Conservation (phyloP, 345 rosid species). For the Melaleuca quinquenervia region DNA sequence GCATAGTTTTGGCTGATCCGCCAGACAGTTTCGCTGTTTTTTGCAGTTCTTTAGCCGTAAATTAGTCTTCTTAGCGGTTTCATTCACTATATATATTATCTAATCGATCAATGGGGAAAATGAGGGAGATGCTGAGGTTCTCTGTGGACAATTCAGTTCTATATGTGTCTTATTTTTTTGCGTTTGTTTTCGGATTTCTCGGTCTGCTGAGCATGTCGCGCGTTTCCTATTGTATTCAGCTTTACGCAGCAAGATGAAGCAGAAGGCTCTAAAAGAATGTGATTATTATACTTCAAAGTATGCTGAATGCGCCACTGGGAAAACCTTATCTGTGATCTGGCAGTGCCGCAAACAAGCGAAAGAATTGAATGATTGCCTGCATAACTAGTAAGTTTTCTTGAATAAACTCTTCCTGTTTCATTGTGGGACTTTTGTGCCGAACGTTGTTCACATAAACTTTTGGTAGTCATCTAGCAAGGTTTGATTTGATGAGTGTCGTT, state of each 20-base stretch:
- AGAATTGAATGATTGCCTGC: slow-evolving; percentile 80
- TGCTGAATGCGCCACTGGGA: slow-evolving; percentile 77
- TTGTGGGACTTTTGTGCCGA: not conserved
- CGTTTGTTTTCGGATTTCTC: not conserved
- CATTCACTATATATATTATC: no score
- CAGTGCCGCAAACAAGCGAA: slow-evolving; percentile 77
- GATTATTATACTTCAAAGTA: slow-evolving; percentile 66
- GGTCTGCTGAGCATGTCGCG: not conserved
- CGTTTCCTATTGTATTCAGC: slow-evolving; percentile 23
- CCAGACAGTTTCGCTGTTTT: not conserved
- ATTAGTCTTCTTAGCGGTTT: not conserved
- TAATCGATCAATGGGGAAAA: not conserved
- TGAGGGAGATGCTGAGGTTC: not conserved
- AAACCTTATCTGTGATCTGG: slow-evolving; percentile 78
- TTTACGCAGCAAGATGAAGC: slow-evolving; percentile 92
- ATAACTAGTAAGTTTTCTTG: slow-evolving; percentile 47
- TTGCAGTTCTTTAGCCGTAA: not conserved
- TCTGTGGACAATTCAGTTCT: not conserved
- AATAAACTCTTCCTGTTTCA: not conserved
- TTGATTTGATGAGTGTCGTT: not conserved
- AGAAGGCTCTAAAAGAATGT: slow-evolving; percentile 75
- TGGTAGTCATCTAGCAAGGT: not conserved
- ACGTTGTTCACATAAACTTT: accelerated
- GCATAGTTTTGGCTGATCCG: not conserved
- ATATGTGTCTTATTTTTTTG: not conserved